These are phyloP conservation scores for Arthrobotrys iridis DNA, from an alignment of 2,329 filamentous ascomycete genomes.

Conservation along the genomic window DNA sequence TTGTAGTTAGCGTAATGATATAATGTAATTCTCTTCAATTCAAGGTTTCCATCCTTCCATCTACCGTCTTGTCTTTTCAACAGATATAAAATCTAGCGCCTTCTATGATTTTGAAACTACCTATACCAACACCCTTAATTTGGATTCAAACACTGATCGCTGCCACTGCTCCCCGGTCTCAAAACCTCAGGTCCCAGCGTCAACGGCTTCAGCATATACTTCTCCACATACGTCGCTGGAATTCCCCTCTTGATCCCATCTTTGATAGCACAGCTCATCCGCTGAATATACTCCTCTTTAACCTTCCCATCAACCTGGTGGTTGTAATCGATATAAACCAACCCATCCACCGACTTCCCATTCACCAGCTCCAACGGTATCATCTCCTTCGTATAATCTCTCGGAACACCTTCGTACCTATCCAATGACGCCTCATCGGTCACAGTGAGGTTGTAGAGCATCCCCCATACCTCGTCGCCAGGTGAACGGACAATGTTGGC, in stretches of 20 bases:
- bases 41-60: background rate
- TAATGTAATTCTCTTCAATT: background rate
- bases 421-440: constrained; percentile 68
- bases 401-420: constrained; percentile 71
- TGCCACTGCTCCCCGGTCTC: constrained; percentile 2
- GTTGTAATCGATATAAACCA: constrained; percentile 55
- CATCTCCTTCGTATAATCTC: constrained; percentile 68
- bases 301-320: constrained; percentile 39
- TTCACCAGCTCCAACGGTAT: constrained; percentile 63
- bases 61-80: background rate
- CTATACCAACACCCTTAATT: background rate
- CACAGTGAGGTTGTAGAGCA: constrained; percentile 67
- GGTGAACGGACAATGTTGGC: constrained; percentile 71
- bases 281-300: constrained; percentile 53
- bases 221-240: constrained; percentile 53
- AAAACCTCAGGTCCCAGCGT: background rate
- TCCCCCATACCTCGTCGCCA: constrained; percentile 63
- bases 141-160: background rate
- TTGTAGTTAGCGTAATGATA: constrained; percentile 35
- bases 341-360: constrained; percentile 25
- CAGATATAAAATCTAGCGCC: no score
- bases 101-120: no score
- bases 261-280: constrained; percentile 54
- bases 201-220: constrained; percentile 47
- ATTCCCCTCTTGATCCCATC: constrained; percentile 53